These are phyloP conservation scores for Paratinospora sagittata DNA, from an alignment of 164 flowering plant species.

Conservation along the genomic window DNA sequence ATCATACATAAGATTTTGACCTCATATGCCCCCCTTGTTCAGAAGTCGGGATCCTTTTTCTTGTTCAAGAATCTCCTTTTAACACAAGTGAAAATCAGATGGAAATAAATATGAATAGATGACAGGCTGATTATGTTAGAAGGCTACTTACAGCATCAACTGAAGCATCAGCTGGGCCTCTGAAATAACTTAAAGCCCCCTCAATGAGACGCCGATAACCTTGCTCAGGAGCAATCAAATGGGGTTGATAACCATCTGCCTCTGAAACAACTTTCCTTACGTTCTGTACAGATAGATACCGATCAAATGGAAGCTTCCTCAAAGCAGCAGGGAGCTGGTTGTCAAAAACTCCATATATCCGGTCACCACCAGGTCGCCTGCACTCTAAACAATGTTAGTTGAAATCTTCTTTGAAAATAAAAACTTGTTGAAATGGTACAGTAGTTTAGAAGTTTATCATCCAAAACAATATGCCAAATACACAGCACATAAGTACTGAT, in stretches of 20 bases:
- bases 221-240: constrained; percentile 83
- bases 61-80: too few relatives aligned
- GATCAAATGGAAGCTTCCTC: constrained; percentile 78
- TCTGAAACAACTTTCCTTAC: constrained; percentile 72
- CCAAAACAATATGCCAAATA: neutral
- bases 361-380: constrained; percentile 88
- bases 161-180: constrained; percentile 89
- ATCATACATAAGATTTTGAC: too few relatives aligned
- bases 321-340: constrained; percentile 86
- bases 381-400: neutral
- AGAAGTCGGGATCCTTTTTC: too few relatives aligned
- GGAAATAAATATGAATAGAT: neutral
- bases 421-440: neutral
- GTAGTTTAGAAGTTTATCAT: neutral
- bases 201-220: constrained; percentile 76
- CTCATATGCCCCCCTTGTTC: too few relatives aligned
- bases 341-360: constrained; percentile 85
- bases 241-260: constrained; percentile 95
- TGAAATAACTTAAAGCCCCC: constrained; percentile 47
- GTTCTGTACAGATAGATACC: constrained; percentile 70
- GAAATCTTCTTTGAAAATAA: neutral
- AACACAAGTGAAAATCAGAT: neutral
- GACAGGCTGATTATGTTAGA: neutral
- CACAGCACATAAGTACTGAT: neutral
- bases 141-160: constrained; percentile 63